Evolutionary conservation across 768 basidiomycete genomes (phyloP).

Genomic region (Butyriboletus loyo): DNA sequence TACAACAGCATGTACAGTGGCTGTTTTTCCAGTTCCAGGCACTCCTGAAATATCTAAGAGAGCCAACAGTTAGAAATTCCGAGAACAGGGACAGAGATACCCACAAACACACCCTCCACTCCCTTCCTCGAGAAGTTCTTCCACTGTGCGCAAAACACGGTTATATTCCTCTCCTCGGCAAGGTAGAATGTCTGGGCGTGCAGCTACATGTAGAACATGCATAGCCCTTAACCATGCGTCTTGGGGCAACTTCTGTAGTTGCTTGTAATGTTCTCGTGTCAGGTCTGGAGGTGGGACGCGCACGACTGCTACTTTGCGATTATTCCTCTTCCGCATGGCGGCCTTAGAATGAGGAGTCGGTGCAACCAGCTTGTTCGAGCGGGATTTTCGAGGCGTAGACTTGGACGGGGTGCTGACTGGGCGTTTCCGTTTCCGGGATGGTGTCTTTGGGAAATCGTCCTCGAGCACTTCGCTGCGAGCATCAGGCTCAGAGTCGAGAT

Average conservation of each 20-base stretch:
- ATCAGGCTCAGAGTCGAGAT: constrained; percentile 28
- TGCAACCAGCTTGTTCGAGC: constrained; percentile 44
- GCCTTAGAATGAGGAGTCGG: constrained; percentile 79
- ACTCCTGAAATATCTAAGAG: constrained; percentile 90
- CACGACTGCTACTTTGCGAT: constrained; percentile 27
- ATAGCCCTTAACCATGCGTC: constrained; percentile 87
- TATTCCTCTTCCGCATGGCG: constrained; percentile 48
- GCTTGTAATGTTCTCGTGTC: constrained; percentile 36
- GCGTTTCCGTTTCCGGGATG: constrained; percentile 52
- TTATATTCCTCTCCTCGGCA: constrained; percentile 86
- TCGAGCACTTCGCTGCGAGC: constrained; percentile 23
- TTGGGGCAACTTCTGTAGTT: constrained; percentile 51
- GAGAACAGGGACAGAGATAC: constrained; percentile 24
- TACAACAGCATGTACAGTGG: constrained; percentile 92
- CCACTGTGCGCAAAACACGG: constrained; percentile 69
- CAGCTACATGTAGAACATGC: constrained; percentile 90
- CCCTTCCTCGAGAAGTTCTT: constrained; percentile 85
- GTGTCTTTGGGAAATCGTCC: constrained; percentile 45
- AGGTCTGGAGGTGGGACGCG: constrained; percentile 36
- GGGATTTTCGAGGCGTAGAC: constrained; percentile 35
- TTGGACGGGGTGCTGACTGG: constrained; percentile 26
- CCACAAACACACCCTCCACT: constrained; percentile 94
- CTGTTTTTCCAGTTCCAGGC: constrained; percentile 98
- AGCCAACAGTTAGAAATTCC: neutral
- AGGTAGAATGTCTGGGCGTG: constrained; percentile 84